Base-by-base conservation (phyloP, 768 basidiomycete genomes). In the Melanogaster broomeanus region DNA sequence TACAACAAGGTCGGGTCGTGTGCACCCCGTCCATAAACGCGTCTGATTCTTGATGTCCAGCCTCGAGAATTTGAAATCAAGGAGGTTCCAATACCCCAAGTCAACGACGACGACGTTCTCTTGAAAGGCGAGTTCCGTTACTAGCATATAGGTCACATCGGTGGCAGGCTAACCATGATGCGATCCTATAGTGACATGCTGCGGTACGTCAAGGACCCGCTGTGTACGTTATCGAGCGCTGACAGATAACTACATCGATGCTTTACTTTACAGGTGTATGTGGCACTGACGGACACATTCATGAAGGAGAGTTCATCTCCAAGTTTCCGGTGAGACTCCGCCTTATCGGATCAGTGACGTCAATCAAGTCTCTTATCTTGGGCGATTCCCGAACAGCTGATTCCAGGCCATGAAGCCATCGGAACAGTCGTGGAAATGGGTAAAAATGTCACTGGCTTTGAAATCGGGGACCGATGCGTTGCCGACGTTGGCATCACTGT, bases 401-500 rank as follows among this genome's bases (percentile, higher is more conserved):
- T 89, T 51, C 86, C 88, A 11, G 84, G 87, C 2, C 86, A 89
- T 57, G 87, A 88, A 70, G 80, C 80, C 35, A 83, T 96, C 31
- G 93, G 93, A 5, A 72, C 71, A 9, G 73, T 93, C 47, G 82
- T 87, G 24, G 82, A 85, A 55, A 74, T 89, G 60, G 92, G 93
- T 21, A 87, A 85, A 73, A 81, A 90, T 52, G 92, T 94, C 42
- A 81, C 81, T 55, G 88, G 80, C 5, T 92, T 95, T 61, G 70
- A 75, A 2, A 66, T 82, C 13, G 93, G 93, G 25, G 93, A 94
- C 62, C 84, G 91, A 45, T 85, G 86, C 61, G 93, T 90, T 34
- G 89, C 88, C 22, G 93, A 96, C 68, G 87, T 88, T 34, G 80
- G 85, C 53, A 74, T 81, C 48, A 83, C 85, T 43, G 88, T 87